Base-by-base conservation (phyloP, 2,329 filamentous ascomycete species). In the Pyricularia pennisetigena region DNA sequence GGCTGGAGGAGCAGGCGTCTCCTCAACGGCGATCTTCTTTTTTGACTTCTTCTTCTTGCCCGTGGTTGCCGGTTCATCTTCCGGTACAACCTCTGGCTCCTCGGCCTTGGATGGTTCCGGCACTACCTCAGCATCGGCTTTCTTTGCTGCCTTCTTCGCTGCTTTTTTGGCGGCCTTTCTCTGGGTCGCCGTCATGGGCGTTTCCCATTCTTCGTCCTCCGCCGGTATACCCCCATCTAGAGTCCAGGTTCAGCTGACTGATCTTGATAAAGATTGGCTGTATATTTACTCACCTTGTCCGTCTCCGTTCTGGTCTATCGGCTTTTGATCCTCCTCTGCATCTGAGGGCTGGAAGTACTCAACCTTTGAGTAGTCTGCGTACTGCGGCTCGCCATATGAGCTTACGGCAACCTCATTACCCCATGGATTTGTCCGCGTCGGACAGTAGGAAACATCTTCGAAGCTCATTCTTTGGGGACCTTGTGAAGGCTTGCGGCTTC, bases 41-140 rank as follows among this genome's bases (percentile, higher is more conserved):
- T 67, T 67, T 32, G 32, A 41, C 32, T 67, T 64, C 32, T 59
- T 67, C 41, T 67, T 67, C 65, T 67, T 67, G 23, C 20, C 63
- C 10, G 63, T 12, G 20, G 30, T 16, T n/a, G n/a, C 63, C 30
- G 4, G 24, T 10, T 64, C 63, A 20, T 64, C 63, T n/a, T 64
- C 63, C 12, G 63, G 63, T 6, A 41, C 29, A 23, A 24, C 64
- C 49, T 54, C 64, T 41, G 24, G n/a, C 24, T 66, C 35, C 30
- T 49, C 30, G 12, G n/a, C 64, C 35, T 28, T 66, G 16, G 23
- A n/a, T 6, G 20, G 16, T 30, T 61, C 41, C 9, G 49, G 30
- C n/a, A 29, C 65, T 29, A 30, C 49, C 24, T 29, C 65, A 49
- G 65, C 65, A 12, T 9, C 28, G 20, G 65, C 65, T 20, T 66